These are phyloP conservation scores for Colletotrichum endophyticum DNA, from an alignment of 2,329 filamentous ascomycete species.

Conservation along the genomic window DNA sequence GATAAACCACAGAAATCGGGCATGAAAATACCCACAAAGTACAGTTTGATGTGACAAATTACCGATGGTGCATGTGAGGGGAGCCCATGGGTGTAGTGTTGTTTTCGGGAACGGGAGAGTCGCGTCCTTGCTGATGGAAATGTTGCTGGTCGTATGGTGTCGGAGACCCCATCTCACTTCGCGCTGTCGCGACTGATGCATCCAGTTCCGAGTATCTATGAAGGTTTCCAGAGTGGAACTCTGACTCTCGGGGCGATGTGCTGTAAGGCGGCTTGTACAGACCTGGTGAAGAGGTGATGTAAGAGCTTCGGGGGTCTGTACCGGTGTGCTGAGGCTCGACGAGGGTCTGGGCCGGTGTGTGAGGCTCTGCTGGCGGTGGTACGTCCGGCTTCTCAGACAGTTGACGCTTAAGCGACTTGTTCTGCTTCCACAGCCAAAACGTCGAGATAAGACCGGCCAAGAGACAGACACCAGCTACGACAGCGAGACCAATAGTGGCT, in stretches of 20 bases:
- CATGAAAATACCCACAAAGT: not conserved
- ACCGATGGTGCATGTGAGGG: not conserved
- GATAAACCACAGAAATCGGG: not conserved
- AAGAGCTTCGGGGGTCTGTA: not conserved
- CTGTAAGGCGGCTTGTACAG: slow-evolving; percentile 5
- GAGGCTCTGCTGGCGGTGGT: not conserved
- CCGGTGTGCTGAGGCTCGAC: not conserved
- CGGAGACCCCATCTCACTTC: slow-evolving; percentile 14
- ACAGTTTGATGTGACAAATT: not conserved
- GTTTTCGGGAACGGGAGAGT: not conserved
- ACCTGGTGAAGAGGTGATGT: not conserved
- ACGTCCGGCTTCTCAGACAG: not conserved
- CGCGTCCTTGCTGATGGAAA: not conserved
- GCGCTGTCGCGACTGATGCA: slow-evolving; percentile 16
- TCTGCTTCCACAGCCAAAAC: slow-evolving; percentile 24
- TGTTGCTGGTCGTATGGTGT: slow-evolving; percentile 12
- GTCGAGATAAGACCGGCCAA: slow-evolving; percentile 19
- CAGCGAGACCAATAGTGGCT: slow-evolving; percentile 29
- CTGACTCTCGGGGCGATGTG: not conserved
- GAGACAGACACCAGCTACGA: slow-evolving; percentile 23
- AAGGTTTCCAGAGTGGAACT: slow-evolving; percentile 13
- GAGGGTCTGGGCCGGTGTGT: not conserved
- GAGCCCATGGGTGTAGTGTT: not conserved
- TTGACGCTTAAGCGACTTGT: slow-evolving; percentile 23
- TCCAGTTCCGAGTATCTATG: slow-evolving; percentile 27